phyloP scores from a whole-genome alignment of 805 yeast species.

The fission yeast (Schizosaccharomyces pombe) region DNA sequence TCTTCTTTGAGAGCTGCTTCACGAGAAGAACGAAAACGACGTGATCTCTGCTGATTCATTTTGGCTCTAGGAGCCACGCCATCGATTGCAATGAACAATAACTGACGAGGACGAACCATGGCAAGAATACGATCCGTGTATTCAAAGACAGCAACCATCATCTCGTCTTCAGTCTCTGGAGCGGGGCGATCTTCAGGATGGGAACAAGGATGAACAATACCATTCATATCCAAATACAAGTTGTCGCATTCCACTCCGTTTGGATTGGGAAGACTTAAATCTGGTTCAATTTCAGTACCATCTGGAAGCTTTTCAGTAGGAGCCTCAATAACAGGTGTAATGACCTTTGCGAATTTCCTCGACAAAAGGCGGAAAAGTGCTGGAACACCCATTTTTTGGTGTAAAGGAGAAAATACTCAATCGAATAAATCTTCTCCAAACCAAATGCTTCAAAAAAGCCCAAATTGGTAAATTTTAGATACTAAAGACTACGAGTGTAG shows the following conservation, averaged over 20 bases:
- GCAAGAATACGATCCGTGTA: slow-evolving; percentile 78
- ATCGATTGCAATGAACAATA: slow-evolving; percentile 86
- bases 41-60: slow-evolving; percentile 88
- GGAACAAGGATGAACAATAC: slow-evolving; percentile 96
- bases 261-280: slow-evolving; percentile 57
- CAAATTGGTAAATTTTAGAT: no score
- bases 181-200: slow-evolving; percentile 94
- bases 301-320: slow-evolving; percentile 29
- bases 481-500: no score
- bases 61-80: slow-evolving; percentile 98
- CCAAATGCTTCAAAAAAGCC: no score
- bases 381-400: slow-evolving; percentile 5
- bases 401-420: no score
- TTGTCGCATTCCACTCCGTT: slow-evolving; percentile 82
- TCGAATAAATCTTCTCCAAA: no score
- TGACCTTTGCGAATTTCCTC: slow-evolving; percentile 75
- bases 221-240: slow-evolving; percentile 89
- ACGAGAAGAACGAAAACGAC: slow-evolving; percentile 77
- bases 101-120: slow-evolving; percentile 88
- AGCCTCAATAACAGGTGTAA: slow-evolving; percentile 71
- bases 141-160: slow-evolving; percentile 79
- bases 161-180: slow-evolving; percentile 89
- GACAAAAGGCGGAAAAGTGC: slow-evolving; percentile 95
- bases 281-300: slow-evolving; percentile 40
- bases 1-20: slow-evolving; percentile 66